Percentiles rank a stretch among this genome's conserved stretches.
These are phyloP conservation scores for Paratinospora sagittata DNA, from an alignment of 164 flowering plant genomes.

Conservation along the genomic window DNA sequence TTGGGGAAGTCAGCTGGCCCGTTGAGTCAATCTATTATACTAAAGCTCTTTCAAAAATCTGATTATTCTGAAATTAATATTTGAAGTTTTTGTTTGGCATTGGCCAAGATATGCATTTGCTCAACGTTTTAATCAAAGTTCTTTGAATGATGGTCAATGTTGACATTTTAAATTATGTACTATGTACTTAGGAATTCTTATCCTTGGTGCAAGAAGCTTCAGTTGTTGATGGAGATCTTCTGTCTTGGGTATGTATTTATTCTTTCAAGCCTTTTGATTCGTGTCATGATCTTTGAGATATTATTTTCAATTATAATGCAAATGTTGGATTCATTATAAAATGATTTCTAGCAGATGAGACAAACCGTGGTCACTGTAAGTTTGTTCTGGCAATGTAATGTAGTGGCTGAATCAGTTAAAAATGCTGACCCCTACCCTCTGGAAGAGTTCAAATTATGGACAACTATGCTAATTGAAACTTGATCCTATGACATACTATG, in stretches of 20 bases:
- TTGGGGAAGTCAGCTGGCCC: neutral
- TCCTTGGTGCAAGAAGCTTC: constrained; percentile 65
- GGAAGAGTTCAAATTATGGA: neutral
- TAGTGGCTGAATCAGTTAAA: neutral
- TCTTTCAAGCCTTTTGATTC: neutral
- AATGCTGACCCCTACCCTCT: neutral
- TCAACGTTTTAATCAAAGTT: neutral
- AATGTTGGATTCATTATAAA: neutral
- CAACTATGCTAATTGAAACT: neutral
- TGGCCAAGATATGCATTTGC: too few species aligned
- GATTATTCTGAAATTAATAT: neutral
- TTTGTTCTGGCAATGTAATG: neutral
- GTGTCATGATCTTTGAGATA: neutral
- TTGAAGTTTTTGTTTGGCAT: neutral
- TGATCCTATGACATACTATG: neutral
- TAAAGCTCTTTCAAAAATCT: neutral
- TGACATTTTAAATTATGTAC: neutral
- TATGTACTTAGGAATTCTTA: constrained; percentile 62
- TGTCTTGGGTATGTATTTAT: constrained; percentile 57
- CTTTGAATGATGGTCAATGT: neutral
- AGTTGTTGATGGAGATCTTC: constrained; percentile 80
- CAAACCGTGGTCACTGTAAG: neutral
- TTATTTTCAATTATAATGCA: neutral
- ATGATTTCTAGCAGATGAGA: neutral
- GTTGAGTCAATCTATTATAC: neutral